Evolutionary conservation across 129 eudicot species (phyloP).

Genomic region (Lactuca saligna): DNA sequence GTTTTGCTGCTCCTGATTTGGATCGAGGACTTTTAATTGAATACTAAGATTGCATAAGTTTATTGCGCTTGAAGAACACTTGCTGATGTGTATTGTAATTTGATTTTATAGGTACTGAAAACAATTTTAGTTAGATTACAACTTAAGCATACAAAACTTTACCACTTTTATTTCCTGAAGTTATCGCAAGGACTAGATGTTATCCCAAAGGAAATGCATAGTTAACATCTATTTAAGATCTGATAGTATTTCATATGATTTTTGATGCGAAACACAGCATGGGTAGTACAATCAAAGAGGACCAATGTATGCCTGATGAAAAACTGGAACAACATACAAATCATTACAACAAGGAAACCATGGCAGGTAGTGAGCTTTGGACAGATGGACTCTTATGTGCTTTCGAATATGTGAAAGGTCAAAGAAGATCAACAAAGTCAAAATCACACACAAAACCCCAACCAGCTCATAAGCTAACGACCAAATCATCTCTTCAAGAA

Average conservation of each 20-base stretch:
- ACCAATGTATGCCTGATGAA: constrained; percentile 26
- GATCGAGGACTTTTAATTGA: neutral
- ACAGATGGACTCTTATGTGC: constrained; percentile 92
- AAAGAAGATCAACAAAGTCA: constrained; percentile 34
- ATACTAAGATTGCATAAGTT: constrained; percentile 8
- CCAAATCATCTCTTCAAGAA: constrained; percentile 35
- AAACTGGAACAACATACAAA: constrained; percentile 40
- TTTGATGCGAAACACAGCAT: constrained; percentile 27
- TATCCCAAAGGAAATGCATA: neutral
- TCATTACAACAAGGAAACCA: constrained; percentile 46
- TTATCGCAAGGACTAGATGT: too few species aligned
- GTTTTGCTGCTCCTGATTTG: constrained; percentile 5
- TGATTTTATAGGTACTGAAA: neutral
- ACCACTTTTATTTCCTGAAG: too few species aligned
- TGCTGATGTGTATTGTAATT: neutral
- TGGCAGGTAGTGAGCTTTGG: constrained; percentile 66
- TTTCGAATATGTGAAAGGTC: constrained; percentile 71
- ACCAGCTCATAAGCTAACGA: constrained; percentile 31
- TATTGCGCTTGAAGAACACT: neutral
- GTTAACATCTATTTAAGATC: constrained; percentile 1
- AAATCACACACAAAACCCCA: constrained; percentile 38
- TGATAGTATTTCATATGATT: neutral
- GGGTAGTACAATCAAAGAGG: constrained; percentile 29
- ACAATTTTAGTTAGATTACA: neutral
- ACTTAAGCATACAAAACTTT: neutral